A percentile compares a stretch with the other conserved stretches of the same genome.
Conservation (phyloP, 2,329 filamentous ascomycete genomes). For the Neofusicoccum sp. region DNA sequence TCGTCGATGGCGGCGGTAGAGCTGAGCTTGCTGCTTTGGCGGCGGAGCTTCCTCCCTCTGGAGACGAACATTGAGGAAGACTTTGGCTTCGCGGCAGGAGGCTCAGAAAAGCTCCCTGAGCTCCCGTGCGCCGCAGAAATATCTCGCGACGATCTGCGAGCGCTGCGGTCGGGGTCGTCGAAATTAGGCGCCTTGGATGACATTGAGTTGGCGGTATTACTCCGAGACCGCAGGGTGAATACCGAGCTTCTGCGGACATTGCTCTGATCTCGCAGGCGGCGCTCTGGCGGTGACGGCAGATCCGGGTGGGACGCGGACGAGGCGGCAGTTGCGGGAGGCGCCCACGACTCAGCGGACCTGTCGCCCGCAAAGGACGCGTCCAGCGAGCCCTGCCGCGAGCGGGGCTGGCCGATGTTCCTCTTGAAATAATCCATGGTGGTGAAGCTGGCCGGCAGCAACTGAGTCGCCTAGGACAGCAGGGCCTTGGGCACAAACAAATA, state of each 20-base stretch:
- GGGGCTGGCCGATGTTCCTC: slow-evolving; percentile 34
- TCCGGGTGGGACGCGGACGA: slow-evolving; percentile 26
- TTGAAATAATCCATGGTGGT: slow-evolving; percentile 40
- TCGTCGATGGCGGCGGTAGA: slow-evolving; percentile 28
- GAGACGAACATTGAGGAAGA: slow-evolving; percentile 31
- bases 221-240: slow-evolving; percentile 41
- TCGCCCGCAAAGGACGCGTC: slow-evolving; percentile 28
- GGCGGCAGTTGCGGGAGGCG: not conserved
- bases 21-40: slow-evolving; percentile 37
- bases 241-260: slow-evolving; percentile 36
- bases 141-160: slow-evolving; percentile 32
- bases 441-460: slow-evolving; percentile 20
- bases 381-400: slow-evolving; percentile 38
- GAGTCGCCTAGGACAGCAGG: slow-evolving; percentile 8
- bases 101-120: slow-evolving; percentile 30
- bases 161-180: slow-evolving; percentile 30
- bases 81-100: slow-evolving; percentile 29
- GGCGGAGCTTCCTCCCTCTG: slow-evolving; percentile 38
- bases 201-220: slow-evolving; percentile 41
- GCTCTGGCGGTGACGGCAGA: slow-evolving; percentile 36
- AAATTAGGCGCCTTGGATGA: slow-evolving; percentile 29
- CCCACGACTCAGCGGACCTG: not conserved
- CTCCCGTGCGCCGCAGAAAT: slow-evolving; percentile 27
- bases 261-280: slow-evolving; percentile 27
- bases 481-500: slow-evolving; percentile 16